Base-by-base conservation (phyloP, 2,329 filamentous ascomycete species). In the Xylariaceae sp. region DNA sequence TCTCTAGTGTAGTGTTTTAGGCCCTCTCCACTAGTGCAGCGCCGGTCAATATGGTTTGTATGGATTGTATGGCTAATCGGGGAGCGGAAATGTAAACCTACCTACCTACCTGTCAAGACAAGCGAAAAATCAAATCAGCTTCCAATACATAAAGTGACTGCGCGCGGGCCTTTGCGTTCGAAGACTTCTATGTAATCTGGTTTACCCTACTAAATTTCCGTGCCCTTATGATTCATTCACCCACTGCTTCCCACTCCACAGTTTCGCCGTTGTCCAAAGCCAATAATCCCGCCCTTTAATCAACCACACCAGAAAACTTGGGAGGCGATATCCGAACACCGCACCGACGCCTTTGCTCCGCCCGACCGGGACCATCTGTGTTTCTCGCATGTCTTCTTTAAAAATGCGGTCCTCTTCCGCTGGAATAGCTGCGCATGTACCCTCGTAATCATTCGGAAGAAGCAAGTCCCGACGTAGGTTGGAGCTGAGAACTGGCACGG, bases 171-270 rank as follows among this genome's bases (percentile, higher is more conserved):
- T n/a, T n/a, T n/a, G n/a, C n/a, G n/a, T n/a, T n/a, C n/a, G n/a
- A 16, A 12, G 16, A 9, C n/a, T n/a, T n/a, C n/a, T n/a, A n/a
- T n/a, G n/a, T n/a, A n/a, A n/a, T n/a, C n/a, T n/a, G n/a, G n/a
- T n/a, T n/a, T n/a, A n/a, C n/a, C n/a, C n/a, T n/a, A n/a, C n/a
- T n/a, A n/a, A n/a, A n/a, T 26, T 26, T 11, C 11, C 22, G 11
- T 26, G 17, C 9, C 19, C 28, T 42, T 32, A 49, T 22, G 38
- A 47, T 49, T 70, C 66, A 51, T 73, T 74, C 8, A 55, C 59
- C 71, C 71, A 78, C 37, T 74, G 68, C 41, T 69, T 69, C 13
- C 73, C 74, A 55, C 57, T 73, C 74, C 73, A 78, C 12, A 76
- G 41, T 3, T 50, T 51, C 1, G 56, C 66, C 1, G 67, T 71